Evolutionary conservation across 257 asterid genomes (phyloP).

Genomic region (Misopates orontium): DNA sequence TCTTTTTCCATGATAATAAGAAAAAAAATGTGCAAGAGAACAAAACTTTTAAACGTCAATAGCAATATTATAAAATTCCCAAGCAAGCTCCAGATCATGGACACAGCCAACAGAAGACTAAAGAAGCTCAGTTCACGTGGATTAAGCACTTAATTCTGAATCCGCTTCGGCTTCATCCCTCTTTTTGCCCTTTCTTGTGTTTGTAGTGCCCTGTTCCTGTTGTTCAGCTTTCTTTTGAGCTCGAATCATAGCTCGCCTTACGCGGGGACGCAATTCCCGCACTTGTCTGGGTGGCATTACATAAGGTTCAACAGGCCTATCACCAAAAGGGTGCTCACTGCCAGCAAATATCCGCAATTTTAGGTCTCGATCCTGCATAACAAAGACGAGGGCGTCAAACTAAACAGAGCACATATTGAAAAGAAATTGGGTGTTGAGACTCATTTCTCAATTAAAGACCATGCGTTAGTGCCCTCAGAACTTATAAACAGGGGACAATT

Average conservation of each 20-base stretch:
- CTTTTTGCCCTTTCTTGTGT: conserved; percentile 60
- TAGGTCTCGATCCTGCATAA: conserved; percentile 75
- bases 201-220: conserved; percentile 49
- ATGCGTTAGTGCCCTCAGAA: background rate
- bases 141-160: conserved; percentile 38
- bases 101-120: background rate
- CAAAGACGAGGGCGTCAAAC: conserved; percentile 2
- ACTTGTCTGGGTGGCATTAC: conserved; percentile 88
- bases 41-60: background rate
- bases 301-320: conserved; percentile 65
- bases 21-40: background rate
- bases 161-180: conserved; percentile 41
- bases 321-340: conserved; percentile 84
- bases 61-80: too few relatives aligned
- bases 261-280: conserved; percentile 91
- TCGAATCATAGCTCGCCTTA: conserved; percentile 81
- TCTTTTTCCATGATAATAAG: background rate
- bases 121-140: background rate
- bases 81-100: conserved; percentile 1
- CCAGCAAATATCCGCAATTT: conserved; percentile 89
- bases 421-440: background rate
- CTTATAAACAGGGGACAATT: too few relatives aligned
- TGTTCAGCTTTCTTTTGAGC: conserved; percentile 92
- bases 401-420: background rate
- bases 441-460: background rate